A percentile compares a stretch with the other conserved stretches of the same genome.
Conservation (phyloP, 2,329 filamentous ascomycete species). For the Fusarium decemcellulare region DNA sequence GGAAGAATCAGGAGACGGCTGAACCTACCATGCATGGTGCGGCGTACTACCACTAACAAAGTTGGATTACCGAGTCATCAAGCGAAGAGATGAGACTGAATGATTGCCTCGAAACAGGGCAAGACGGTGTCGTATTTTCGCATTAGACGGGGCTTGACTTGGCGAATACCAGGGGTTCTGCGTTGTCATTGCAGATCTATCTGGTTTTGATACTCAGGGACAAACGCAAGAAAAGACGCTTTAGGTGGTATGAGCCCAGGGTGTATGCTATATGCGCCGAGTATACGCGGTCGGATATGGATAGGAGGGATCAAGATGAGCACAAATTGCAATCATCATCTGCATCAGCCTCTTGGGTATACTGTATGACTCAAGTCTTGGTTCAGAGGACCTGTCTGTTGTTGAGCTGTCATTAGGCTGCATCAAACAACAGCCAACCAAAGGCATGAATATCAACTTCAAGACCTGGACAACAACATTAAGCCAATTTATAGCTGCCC, state of each 20-base stretch:
- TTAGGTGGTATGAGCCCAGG: slow-evolving; percentile 2
- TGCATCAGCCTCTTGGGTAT: background rate
- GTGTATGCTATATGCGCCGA: background rate
- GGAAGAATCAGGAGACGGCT: slow-evolving; percentile 23
- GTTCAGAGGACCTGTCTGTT: background rate
- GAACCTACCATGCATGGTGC: background rate
- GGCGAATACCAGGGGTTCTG: slow-evolving; percentile 10
- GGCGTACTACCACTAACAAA: too few relatives aligned
- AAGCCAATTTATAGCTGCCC: slow-evolving; percentile 1
- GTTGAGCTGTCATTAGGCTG: background rate
- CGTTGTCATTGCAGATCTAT: slow-evolving; percentile 17
- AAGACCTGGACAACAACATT: slow-evolving; percentile 1
- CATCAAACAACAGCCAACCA: slow-evolving; percentile 19
- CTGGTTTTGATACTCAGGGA: slow-evolving; percentile 16
- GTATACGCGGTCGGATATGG: background rate
- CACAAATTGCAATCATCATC: slow-evolving; percentile 1
- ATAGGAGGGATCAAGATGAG: background rate
- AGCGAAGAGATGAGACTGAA: background rate
- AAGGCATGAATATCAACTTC: background rate
- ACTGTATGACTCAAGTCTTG: background rate
- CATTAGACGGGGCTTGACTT: slow-evolving; percentile 12
- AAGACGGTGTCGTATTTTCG: slow-evolving; percentile 8
- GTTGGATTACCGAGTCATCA: slow-evolving; percentile 10
- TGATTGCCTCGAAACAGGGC: background rate
- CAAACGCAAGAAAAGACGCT: slow-evolving; percentile 6